These are phyloP conservation scores for Aquilaria yunnanensis DNA, from an alignment of 345 rosid species.

Conservation along the genomic window DNA sequence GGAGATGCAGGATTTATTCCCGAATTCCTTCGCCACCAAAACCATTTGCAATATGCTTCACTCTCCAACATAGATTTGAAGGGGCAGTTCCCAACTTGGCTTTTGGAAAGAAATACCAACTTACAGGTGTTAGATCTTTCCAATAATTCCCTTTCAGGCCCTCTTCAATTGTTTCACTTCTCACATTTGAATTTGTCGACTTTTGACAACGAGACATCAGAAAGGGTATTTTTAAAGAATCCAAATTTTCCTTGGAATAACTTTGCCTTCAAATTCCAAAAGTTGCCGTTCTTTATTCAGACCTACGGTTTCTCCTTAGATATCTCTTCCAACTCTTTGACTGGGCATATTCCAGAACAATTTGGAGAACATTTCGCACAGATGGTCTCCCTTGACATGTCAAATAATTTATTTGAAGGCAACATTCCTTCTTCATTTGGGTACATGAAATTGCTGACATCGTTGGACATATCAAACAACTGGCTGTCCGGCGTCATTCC, in stretches of 20 bases:
- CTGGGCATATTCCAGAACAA: not conserved
- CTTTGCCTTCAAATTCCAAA: no score
- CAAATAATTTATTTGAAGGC: slow-evolving; percentile 4
- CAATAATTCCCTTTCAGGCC: slow-evolving; percentile 3
- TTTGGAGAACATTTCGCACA: slow-evolving; percentile 1
- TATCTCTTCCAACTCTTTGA: slow-evolving; percentile 8
- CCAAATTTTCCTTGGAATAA: no score
- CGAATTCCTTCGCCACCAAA: not conserved
- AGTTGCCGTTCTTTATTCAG: no score
- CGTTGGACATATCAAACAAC: not conserved
- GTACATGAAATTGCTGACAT: not conserved
- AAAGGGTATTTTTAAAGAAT: no score
- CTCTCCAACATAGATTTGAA: not conserved
- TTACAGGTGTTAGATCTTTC: not conserved
- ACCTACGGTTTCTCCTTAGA: not conserved
- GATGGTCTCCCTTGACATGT: not conserved
- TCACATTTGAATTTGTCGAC: not conserved
- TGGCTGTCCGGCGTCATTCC: not conserved
- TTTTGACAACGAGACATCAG: no score
- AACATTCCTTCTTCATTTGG: slow-evolving; percentile 5
- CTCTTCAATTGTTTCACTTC: not conserved
- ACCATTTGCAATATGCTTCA: not conserved
- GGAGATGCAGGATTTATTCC: not conserved
- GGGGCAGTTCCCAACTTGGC: slow-evolving; percentile 24
- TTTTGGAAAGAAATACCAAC: slow-evolving; percentile 18